Evolutionary conservation across 345 rosid genomes (phyloP).

Genomic region (Theobroma cacao): DNA sequence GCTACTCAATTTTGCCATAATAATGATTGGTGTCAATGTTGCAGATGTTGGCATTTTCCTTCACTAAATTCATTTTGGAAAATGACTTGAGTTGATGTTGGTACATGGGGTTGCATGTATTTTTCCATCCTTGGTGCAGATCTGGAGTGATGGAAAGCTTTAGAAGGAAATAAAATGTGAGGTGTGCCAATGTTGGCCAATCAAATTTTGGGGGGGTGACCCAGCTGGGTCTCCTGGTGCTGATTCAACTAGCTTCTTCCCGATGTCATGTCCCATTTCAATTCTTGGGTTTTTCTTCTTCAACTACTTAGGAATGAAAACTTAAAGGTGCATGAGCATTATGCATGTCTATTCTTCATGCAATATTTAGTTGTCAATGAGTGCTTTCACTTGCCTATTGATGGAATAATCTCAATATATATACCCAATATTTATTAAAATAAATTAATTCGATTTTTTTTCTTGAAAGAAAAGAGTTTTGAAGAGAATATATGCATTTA

Average conservation of each 20-base stretch:
- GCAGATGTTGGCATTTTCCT: constrained; percentile 10
- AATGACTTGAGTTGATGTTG: not conserved
- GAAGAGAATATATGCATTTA: too few species aligned
- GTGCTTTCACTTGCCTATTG: not conserved
- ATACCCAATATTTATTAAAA: not conserved
- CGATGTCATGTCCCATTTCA: not conserved
- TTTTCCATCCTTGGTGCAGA: not conserved
- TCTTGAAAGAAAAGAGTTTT: too few species aligned
- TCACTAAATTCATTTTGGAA: constrained; percentile 16
- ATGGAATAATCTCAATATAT: not conserved
- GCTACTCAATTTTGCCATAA: not conserved
- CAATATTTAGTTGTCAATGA: not conserved
- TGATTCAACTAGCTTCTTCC: not conserved
- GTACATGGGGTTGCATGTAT: not conserved
- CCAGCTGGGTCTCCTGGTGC: not conserved
- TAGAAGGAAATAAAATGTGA: not conserved
- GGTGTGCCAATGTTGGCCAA: not conserved
- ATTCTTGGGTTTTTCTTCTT: not conserved
- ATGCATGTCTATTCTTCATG: not conserved
- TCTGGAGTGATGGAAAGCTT: not conserved
- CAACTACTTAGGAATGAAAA: not conserved
- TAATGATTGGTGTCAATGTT: constrained; percentile 7
- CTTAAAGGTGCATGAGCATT: not conserved
- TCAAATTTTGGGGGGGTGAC: not conserved
- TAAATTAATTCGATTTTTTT: too few species aligned